phyloP scores from a whole-genome alignment of 352 stramenopile genomes.

The Phytopythium sindhum region DNA sequence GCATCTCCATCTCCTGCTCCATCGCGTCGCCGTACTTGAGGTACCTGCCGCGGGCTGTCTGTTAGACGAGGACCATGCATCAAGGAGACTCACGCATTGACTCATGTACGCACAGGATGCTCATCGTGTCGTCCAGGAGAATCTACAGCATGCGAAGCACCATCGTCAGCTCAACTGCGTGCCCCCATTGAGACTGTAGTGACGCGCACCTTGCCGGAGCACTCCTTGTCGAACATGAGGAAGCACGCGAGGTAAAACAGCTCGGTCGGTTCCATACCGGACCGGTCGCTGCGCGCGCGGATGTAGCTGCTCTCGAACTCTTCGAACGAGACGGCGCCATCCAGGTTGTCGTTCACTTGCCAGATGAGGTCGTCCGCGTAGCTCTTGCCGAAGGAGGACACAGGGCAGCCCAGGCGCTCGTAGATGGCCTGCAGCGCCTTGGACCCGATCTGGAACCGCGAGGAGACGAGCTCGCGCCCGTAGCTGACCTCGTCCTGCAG shows the following conservation, averaged over 20 bases:
- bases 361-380: slow-evolving; percentile 70
- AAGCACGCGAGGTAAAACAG: slow-evolving; percentile 84
- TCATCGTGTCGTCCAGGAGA: slow-evolving; percentile 71
- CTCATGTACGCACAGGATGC: slow-evolving; percentile 70
- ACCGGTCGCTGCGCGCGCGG: slow-evolving; percentile 53
- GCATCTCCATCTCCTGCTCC: slow-evolving; percentile 74
- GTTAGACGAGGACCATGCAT: not conserved
- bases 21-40: slow-evolving; percentile 77
- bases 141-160: slow-evolving; percentile 42
- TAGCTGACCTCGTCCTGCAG: slow-evolving; percentile 58
- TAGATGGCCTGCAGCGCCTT: slow-evolving; percentile 50
- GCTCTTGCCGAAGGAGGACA: slow-evolving; percentile 29
- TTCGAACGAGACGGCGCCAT: slow-evolving; percentile 67
- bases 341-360: slow-evolving; percentile 78
- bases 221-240: slow-evolving; percentile 81
- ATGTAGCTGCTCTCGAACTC: slow-evolving; percentile 78
- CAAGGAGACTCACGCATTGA: too few relatives aligned
- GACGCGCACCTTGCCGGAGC: slow-evolving; percentile 46
- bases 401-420: slow-evolving; percentile 46
- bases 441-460: slow-evolving; percentile 47
- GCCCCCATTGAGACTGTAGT: too few relatives aligned
- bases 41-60: slow-evolving; percentile 26
- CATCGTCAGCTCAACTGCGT: too few relatives aligned
- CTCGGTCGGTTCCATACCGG: slow-evolving; percentile 65
- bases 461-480: slow-evolving; percentile 48